A percentile compares a stretch with the other conserved stretches of the same genome.
Evolutionary conservation across 306 rosid genomes (phyloP).

Genomic region (Acacia confusa): DNA sequence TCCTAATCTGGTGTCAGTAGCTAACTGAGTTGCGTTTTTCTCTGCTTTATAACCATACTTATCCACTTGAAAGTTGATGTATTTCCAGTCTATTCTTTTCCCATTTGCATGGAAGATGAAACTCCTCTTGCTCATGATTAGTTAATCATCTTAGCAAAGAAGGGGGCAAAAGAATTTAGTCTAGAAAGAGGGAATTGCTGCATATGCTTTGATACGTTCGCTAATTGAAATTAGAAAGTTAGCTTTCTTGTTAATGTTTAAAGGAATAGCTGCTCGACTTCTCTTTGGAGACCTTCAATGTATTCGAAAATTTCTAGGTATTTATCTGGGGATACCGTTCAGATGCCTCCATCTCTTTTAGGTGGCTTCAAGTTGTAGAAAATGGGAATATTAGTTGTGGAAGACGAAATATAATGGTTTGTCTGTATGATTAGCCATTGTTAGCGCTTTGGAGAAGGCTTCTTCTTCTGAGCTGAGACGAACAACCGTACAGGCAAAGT

Average conservation of each 20-base stretch:
- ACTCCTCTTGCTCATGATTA: not conserved
- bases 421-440: not conserved
- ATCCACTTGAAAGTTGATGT: not conserved
- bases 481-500: not conserved
- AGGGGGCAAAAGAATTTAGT: not conserved
- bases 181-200: not conserved
- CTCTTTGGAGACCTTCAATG: not conserved
- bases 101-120: not conserved
- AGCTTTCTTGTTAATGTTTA: not conserved
- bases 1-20: not conserved
- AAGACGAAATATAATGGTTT: not conserved
- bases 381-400: not conserved
- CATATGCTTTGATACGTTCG: not conserved
- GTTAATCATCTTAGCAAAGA: not conserved
- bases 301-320: not conserved
- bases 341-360: not conserved
- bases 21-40: not conserved
- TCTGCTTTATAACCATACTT: not conserved
- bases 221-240: not conserved
- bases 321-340: not conserved
- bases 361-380: not conserved
- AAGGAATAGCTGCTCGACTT: not conserved
- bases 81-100: not conserved
- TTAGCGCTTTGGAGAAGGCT: not conserved
- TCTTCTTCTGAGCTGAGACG: constrained; percentile 1